Conservation (phyloP, 495 filamentous ascomycete genomes). For the Oidiodendron maius region DNA sequence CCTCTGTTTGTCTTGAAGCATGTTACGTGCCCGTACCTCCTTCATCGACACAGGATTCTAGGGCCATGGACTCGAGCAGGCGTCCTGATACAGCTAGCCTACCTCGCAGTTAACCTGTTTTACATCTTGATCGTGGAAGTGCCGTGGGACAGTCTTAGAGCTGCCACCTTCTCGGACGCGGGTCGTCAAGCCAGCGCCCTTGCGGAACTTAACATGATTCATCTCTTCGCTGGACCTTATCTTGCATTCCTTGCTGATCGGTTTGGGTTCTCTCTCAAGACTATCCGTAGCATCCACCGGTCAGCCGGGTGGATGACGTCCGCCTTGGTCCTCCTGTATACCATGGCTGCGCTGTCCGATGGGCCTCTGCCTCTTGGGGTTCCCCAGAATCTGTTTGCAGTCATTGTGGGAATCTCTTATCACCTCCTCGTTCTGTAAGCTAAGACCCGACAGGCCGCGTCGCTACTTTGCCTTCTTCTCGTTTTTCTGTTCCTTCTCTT, state of each 20-base stretch:
- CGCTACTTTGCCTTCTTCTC: conserved; percentile 1
- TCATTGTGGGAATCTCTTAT: conserved; percentile 12
- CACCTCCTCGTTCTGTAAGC: neutral
- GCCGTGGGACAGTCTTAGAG: neutral
- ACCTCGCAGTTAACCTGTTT: conserved; percentile 7
- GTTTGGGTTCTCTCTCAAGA: conserved; percentile 10
- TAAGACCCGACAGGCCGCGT: conserved; percentile 2
- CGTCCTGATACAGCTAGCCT: conserved; percentile 9
- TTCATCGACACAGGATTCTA: conserved; percentile 6
- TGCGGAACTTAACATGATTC: conserved; percentile 10
- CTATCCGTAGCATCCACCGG: conserved; percentile 4
- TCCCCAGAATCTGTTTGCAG: conserved; percentile 5
- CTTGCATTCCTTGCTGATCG: conserved; percentile 13
- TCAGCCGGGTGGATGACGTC: conserved; percentile 8
- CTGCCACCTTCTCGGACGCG: conserved; percentile 2
- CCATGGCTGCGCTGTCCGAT: neutral
- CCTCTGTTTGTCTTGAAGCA: conserved; percentile 4
- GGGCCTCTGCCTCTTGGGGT: neutral
- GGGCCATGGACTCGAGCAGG: conserved; percentile 10
- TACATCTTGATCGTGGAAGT: conserved; percentile 6
- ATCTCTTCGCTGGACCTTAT: conserved; percentile 6
- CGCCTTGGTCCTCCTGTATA: conserved; percentile 4
- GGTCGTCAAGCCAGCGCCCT: conserved; percentile 6
- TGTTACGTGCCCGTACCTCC: conserved; percentile 6
- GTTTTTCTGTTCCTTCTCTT: conserved; percentile 20